Base-by-base conservation (phyloP, 2,329 filamentous ascomycete species). In the Fusarium drepaniforme region DNA sequence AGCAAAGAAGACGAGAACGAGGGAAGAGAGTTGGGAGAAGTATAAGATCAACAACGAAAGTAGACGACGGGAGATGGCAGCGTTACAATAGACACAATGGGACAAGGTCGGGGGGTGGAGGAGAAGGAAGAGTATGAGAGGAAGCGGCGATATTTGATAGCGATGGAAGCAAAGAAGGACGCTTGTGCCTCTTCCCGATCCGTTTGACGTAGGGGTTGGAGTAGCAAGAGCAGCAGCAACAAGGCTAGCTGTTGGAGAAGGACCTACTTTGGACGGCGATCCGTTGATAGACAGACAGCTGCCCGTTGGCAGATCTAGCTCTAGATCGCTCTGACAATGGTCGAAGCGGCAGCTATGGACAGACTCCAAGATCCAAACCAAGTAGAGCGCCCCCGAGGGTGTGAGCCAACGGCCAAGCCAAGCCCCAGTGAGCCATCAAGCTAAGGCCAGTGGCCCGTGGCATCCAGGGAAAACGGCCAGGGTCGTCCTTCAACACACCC, bases 1-100 rank as follows among this genome's bases (percentile, higher is more conserved):
- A 65, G 68, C 63, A 63, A 73, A 67, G 70, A 68, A 60, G 37
- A 70, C 61, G 65, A 70, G 76, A 69, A 69, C 68, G 70, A 71
- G 65, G 46, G 68, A 70, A 67, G 35, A 67, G 23, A 60, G 30
- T 16, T 66, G 63, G 53, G 56, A 64, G 64, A 73, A 70, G 63
- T 51, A 68, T 67, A 61, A 71, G 72, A 66, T 63, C 69, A 64
- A 75, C 69, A 56, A 61, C 60, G 67, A 56, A 59, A 56, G 64
- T 53, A 60, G 37, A 42, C 23, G 64, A 64, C 68, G 71, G 67
- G 69, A 75, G 61, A 76, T 68, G 68, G 64, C 72, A 75, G 68
- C 70, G 70, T 77, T 67, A 79, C 77, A 79, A 79, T 79, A 73
- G 76, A 71, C 67, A 78, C 72, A 79, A 79, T 78, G 58, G 74